Evolutionary conservation across 495 filamentous ascomycete species (phyloP).

Genomic region (Xylona heveae): DNA sequence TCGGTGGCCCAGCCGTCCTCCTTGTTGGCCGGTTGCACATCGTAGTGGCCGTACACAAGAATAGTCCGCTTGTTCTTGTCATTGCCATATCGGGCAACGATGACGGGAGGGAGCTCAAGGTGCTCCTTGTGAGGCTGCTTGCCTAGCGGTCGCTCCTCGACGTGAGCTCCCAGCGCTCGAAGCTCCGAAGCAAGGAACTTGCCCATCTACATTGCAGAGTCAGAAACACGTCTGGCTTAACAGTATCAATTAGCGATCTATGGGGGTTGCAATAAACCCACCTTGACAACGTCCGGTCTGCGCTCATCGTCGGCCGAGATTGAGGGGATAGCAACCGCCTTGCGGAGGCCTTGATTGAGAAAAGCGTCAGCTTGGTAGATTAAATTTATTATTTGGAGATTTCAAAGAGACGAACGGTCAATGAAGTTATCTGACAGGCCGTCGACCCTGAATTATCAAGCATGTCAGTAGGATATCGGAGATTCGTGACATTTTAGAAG

Average conservation of each 20-base stretch:
- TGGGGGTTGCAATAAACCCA: constrained; percentile 12
- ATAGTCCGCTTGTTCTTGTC: constrained; percentile 86
- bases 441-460: constrained; percentile 43
- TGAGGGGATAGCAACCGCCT: constrained; percentile 91
- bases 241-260: constrained; percentile 1
- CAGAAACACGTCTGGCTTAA: neutral
- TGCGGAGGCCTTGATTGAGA: constrained; percentile 34
- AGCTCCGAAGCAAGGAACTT: constrained; percentile 74
- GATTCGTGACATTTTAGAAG: constrained; percentile 1
- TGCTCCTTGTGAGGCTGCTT: constrained; percentile 78
- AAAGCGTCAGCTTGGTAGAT: neutral
- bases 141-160: constrained; percentile 65
- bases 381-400: neutral
- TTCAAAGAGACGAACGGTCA: constrained; percentile 33
- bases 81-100: constrained; percentile 77
- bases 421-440: constrained; percentile 63
- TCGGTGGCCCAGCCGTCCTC: constrained; percentile 94
- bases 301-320: constrained; percentile 78
- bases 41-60: constrained; percentile 95
- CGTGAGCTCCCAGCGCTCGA: constrained; percentile 58
- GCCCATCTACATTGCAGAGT: constrained; percentile 45
- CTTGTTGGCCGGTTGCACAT: constrained; percentile 87
- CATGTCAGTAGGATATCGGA: constrained; percentile 1
- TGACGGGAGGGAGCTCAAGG: constrained; percentile 78
- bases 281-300: constrained; percentile 66